Base-by-base conservation (phyloP, 2,329 filamentous ascomycete genomes). In the Grosmannia serpens region DNA sequence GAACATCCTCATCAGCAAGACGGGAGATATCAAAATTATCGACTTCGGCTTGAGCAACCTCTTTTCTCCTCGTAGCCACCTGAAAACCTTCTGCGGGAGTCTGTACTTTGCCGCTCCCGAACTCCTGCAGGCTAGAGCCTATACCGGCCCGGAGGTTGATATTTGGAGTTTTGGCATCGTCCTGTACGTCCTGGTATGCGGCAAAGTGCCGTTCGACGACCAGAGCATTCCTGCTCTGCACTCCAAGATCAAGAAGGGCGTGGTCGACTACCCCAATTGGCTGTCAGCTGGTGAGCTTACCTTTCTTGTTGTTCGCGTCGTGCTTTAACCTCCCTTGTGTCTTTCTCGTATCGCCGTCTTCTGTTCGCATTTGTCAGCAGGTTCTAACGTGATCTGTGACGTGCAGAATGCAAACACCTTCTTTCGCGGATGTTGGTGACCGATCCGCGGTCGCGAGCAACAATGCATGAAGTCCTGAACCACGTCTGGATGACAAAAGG, bases 121-220 rank as follows among this genome's bases (percentile, higher is more conserved):
- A 70, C 77, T 99, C 55, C 78, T 99, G 53, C 92, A 97, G 70
- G 94, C 94, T 41, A 87, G 89, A 68, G 89, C 91, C 59, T 99
- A 99, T 69, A 95, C 89, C 1, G 94, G 94, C 0, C 94, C 94
- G 0, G 94, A 99, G 70, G 94, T 99, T 31, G 94, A 99, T 68
- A 83, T 97, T 1, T 99, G 94, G 94, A 97, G 94, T 74, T 97
- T 97, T 72, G 94, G 94, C 26, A 96, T 99, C 65, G 94, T 99
- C 15, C 81, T 99, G 17, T 99, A 97, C 67, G 94, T 99, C 59
- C 74, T 99, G 62, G 94, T 97, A 4, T 97, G 94, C 69, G 94
- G 94, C 56, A 97, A 97, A 72, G 94, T 99, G 4, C 94, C 94
- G 0, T 99, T 99, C 68, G 94, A 99, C 70, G 94, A 99, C 69